These are phyloP conservation scores for Linanthus parryae DNA, from an alignment of 148 eudicot species.

Conservation along the genomic window DNA sequence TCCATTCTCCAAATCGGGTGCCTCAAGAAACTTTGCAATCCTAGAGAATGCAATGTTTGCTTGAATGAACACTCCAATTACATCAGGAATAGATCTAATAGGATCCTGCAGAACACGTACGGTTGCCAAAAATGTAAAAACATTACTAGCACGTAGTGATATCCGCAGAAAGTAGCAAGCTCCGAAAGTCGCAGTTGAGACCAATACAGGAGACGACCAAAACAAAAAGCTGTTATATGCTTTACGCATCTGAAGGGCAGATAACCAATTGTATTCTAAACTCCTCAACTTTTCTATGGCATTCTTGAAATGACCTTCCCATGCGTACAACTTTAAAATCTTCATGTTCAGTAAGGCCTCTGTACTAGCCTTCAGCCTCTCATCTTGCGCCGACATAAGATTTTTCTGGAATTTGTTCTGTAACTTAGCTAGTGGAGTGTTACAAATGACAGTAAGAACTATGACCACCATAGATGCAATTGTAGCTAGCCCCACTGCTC, in stretches of 20 bases:
- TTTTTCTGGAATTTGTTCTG: slow-evolving; percentile 35
- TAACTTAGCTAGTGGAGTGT: slow-evolving; percentile 40
- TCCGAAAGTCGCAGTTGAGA: slow-evolving; percentile 36
- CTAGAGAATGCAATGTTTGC: slow-evolving; percentile 36
- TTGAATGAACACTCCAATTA: slow-evolving; percentile 34
- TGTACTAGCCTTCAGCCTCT: slow-evolving; percentile 29
- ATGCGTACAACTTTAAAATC: slow-evolving; percentile 54
- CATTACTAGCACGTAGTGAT: slow-evolving; percentile 31
- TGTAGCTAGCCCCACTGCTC: slow-evolving; percentile 63
- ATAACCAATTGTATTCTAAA: slow-evolving; percentile 30
- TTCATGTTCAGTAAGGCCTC: slow-evolving; percentile 46
- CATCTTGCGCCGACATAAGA: slow-evolving; percentile 48
- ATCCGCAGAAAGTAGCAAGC: slow-evolving; percentile 36
- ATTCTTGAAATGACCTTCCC: slow-evolving; percentile 49
- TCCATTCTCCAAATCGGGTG: slow-evolving; percentile 28
- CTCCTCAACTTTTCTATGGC: slow-evolving; percentile 29
- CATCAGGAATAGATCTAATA: slow-evolving; percentile 41
- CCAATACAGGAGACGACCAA: slow-evolving; percentile 44
- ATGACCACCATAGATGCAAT: slow-evolving; percentile 51
- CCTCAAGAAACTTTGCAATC: slow-evolving; percentile 38
- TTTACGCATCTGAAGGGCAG: slow-evolving; percentile 22
- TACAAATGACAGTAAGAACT: slow-evolving; percentile 29
- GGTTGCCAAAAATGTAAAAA: slow-evolving; percentile 52
- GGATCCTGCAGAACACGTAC: slow-evolving; percentile 52
- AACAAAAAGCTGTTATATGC: slow-evolving; percentile 30